These are phyloP conservation scores for Botryotinia globosa DNA, from an alignment of 2,329 filamentous ascomycete genomes.

Conservation along the genomic window DNA sequence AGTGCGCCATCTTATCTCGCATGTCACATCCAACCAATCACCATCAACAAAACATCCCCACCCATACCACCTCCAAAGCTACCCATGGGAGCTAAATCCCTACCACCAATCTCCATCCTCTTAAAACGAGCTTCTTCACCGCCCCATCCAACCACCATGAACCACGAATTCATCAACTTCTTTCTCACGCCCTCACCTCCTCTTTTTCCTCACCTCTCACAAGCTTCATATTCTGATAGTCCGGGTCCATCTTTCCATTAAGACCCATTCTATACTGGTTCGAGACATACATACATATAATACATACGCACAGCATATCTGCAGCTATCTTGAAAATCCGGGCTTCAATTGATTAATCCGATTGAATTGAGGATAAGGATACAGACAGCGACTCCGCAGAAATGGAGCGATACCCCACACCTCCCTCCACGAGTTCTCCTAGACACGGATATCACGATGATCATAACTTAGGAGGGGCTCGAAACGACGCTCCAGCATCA, in stretches of 20 bases:
- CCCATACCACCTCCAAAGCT: not conserved
- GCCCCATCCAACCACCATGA: constrained; percentile 6
- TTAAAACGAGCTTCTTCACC: not conserved
- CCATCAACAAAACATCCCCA: not conserved
- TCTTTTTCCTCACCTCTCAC: constrained; percentile 2
- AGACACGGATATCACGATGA: not conserved
- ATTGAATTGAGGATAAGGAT: not conserved
- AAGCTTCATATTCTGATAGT: not conserved
- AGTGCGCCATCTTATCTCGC: not conserved
- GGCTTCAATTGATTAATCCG: not conserved
- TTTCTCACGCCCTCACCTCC: not conserved
- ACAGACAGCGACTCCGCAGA: not conserved
- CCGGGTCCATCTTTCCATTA: not conserved
- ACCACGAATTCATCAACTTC: not conserved
- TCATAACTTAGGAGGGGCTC: not conserved
- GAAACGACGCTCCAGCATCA: not conserved
- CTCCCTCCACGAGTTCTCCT: constrained; percentile 8
- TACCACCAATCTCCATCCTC: not conserved
- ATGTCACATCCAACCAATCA: not conserved
- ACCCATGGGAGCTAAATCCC: not conserved
- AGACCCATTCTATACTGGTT: not conserved
- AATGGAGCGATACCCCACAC: constrained; percentile 9
- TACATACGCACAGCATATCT: constrained; percentile 1
- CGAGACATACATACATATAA: not conserved
- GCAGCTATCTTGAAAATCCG: not conserved